Conservation (phyloP, 352 stramenopile genomes). For the Pythium guiyangense region DNA sequence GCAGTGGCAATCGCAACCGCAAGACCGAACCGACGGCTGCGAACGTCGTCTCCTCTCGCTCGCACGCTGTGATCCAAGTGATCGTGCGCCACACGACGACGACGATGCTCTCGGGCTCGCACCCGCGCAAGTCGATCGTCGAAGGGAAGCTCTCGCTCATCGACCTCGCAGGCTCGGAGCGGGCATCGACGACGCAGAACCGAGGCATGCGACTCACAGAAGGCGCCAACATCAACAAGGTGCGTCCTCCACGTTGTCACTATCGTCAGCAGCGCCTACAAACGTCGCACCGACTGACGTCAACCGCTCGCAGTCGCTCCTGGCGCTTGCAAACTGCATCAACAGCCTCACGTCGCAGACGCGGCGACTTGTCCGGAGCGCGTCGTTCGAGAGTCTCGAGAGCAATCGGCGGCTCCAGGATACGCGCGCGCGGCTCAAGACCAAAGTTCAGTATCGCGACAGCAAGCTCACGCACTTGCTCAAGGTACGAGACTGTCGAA, state of each 20-base stretch:
- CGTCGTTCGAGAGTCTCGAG: conserved; percentile 26
- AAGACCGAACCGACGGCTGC: conserved; percentile 71
- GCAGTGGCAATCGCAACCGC: conserved; percentile 44
- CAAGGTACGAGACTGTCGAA: conserved; percentile 32
- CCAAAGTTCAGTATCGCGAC: conserved; percentile 81
- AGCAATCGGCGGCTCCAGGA: conserved; percentile 23
- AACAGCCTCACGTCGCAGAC: conserved; percentile 69
- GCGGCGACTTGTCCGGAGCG: conserved; percentile 20
- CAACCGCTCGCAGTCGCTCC: conserved; percentile 30
- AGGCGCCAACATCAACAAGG: conserved; percentile 70
- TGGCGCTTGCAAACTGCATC: conserved; percentile 88
- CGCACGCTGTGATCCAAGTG: conserved; percentile 83
- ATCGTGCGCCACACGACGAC: conserved; percentile 49
- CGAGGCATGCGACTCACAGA: conserved; percentile 47
- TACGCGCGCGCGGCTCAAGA: conserved; percentile 13
- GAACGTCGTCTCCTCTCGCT: conserved; percentile 78
- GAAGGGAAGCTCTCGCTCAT: conserved; percentile 82
- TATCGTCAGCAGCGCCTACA: too few species aligned
- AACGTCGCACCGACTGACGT: not conserved
- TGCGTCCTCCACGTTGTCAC: not conserved
- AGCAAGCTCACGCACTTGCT: conserved; percentile 85
- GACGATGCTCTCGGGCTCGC: conserved; percentile 41
- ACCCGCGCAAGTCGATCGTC: conserved; percentile 46
- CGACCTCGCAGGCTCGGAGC: conserved; percentile 79
- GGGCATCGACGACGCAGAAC: conserved; percentile 79